Base-by-base conservation (phyloP, 805 yeast species). In the Saccharomycopsis fodiens region DNA sequence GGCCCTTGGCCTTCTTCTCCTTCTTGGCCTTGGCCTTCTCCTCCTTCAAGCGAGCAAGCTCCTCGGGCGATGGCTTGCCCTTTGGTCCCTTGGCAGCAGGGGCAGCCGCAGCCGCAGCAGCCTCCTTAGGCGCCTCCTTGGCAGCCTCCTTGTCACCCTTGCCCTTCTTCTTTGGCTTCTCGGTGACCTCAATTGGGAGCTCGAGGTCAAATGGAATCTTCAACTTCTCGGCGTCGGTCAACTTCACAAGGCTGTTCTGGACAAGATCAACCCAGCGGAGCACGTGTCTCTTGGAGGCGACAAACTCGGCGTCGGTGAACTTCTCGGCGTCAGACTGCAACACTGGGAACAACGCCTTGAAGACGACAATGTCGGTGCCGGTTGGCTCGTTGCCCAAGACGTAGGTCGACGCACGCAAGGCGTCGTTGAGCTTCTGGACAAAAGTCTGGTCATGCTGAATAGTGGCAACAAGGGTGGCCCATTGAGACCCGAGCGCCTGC, bases 191-290 rank as follows among this genome's bases (percentile, higher is more conserved):
- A 57, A 85, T 80, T 54, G 96, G 85, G 41, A 86, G 68, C 52
- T 71, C 79, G 37, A 78, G 67, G 55, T 78, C 75, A 54, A 68
- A 66, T 59, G 86, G 78, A 40, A 89, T 62, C 38, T 54, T 59
- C 52, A 85, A 59, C 56, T 77, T 70, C 42, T 76, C 74, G 29
- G 81, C 75, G 13, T 71, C 71, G 16, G 58, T 55, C 32, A 53
- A 39, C 13, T 57, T 57, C 41, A 74, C 70, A 53, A 78, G 63
- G 29, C 79, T 67, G 58, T 80, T 76, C 68, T 93, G 97, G 49
- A 93, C 66, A 55, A 85, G 75, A 57, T 89, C 97, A 20, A 78
- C 76, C 97, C 97, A 93, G 74, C 98, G 83, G 51, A 87, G 66
- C 48, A 91, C 71, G 65, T 91, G 97, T 74, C 97, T 84, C 35